Percentiles rank a stretch among this genome's conserved stretches.
Conservation (phyloP, 2,329 filamentous ascomycete genomes). For the Aspergillus tubingensis region DNA sequence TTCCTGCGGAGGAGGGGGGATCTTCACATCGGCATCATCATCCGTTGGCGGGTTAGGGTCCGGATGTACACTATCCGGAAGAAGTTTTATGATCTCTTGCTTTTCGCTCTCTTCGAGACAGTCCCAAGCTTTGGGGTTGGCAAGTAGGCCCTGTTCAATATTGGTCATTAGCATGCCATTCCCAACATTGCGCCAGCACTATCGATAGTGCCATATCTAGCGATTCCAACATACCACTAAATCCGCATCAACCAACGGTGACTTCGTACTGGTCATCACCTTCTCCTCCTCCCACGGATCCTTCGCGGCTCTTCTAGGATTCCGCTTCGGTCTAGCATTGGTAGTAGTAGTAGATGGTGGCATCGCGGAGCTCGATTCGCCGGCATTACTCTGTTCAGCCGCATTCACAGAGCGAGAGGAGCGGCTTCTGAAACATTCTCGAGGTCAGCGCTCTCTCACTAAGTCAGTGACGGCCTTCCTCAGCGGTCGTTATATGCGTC, state of each 20-base stretch:
- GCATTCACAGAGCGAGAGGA: conserved; percentile 27
- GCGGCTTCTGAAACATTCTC: conserved; percentile 27
- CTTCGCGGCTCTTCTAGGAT: conserved; percentile 35
- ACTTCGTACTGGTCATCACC: conserved; percentile 42
- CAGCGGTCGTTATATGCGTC: background rate
- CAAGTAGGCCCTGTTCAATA: conserved; percentile 40
- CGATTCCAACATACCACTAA: conserved; percentile 37
- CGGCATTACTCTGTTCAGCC: conserved; percentile 29
- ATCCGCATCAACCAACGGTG: conserved; percentile 38
- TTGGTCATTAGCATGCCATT: background rate
- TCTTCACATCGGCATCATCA: conserved; percentile 34
- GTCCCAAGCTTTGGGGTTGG: conserved; percentile 44
- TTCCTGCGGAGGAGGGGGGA: conserved; percentile 41
- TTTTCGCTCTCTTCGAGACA: conserved; percentile 46
- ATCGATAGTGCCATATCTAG: background rate
- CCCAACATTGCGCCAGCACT: background rate
- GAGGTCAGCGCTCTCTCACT: conserved; percentile 2
- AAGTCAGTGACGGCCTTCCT: background rate
- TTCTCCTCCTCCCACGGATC: conserved; percentile 42
- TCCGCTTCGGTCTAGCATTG: conserved; percentile 33
- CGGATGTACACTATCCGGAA: conserved; percentile 47
- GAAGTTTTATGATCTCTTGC: conserved; percentile 39
- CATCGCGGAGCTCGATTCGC: conserved; percentile 29
- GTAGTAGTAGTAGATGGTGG: conserved; percentile 16
- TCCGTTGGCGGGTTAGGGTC: conserved; percentile 26